Evolutionary conservation across 495 filamentous ascomycete species (phyloP).

Genomic region (Penicillium taxi): DNA sequence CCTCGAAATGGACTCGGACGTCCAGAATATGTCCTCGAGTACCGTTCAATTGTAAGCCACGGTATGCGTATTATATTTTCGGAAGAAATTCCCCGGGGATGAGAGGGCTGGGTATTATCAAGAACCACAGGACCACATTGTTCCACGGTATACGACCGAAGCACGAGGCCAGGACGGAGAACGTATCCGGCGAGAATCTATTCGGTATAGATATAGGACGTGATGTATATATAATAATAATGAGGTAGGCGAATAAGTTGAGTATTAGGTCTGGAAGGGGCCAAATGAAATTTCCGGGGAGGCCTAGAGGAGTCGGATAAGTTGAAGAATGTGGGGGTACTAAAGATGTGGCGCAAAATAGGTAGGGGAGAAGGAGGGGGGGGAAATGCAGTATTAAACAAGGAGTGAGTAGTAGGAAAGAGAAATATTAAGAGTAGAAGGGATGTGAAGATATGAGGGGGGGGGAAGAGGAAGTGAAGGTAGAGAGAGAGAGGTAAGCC

Average conservation of each 20-base stretch:
- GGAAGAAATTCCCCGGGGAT: slow-evolving; percentile 11
- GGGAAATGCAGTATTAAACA: neutral
- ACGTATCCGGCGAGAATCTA: no score
- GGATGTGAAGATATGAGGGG: slow-evolving; percentile 1
- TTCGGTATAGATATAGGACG: no score
- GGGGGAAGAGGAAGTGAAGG: slow-evolving; percentile 1
- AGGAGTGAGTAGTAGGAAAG: neutral
- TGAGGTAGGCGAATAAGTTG: no score
- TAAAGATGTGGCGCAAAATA: no score
- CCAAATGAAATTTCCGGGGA: no score
- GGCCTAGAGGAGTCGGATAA: no score
- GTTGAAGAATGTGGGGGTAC: no score
- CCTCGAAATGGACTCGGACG: neutral
- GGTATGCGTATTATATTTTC: slow-evolving; percentile 11
- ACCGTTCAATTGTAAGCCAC: slow-evolving; percentile 17
- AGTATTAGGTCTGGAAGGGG: no score
- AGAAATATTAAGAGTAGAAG: neutral
- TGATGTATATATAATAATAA: no score
- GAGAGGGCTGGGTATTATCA: slow-evolving; percentile 23
- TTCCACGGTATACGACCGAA: slow-evolving; percentile 18
- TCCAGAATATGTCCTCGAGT: neutral
- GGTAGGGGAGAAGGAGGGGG: neutral
- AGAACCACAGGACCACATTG: slow-evolving; percentile 29
- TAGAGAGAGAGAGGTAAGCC: slow-evolving; percentile 10
- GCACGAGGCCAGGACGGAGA: slow-evolving; percentile 12